These are phyloP conservation scores for Colletotrichum sp. DNA, from an alignment of 2,329 filamentous ascomycete species.

Conservation along the genomic window DNA sequence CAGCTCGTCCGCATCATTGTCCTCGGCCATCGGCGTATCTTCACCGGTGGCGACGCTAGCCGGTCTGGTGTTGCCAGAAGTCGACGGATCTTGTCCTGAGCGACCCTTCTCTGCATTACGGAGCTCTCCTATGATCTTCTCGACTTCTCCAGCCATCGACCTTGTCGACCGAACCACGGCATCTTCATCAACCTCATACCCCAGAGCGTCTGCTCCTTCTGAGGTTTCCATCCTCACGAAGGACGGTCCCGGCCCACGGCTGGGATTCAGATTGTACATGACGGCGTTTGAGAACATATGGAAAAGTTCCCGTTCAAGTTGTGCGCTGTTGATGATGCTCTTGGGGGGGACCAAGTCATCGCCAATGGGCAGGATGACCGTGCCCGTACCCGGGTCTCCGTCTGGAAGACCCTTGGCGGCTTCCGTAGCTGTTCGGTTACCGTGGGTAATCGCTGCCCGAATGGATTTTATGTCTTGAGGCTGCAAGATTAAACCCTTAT, in stretches of 20 bases:
- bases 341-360: slow-evolving; percentile 84
- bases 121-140: slow-evolving; percentile 78
- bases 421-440: slow-evolving; percentile 68
- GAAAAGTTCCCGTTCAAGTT: slow-evolving; percentile 90
- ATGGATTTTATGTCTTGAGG: slow-evolving; percentile 82
- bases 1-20: slow-evolving; percentile 49
- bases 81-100: slow-evolving; percentile 39
- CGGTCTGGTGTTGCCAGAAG: slow-evolving; percentile 31
- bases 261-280: slow-evolving; percentile 93
- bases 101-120: slow-evolving; percentile 72
- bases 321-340: slow-evolving; percentile 90
- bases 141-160: slow-evolving; percentile 89
- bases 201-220: slow-evolving; percentile 51
- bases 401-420: slow-evolving; percentile 66
- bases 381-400: slow-evolving; percentile 60
- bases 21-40: slow-evolving; percentile 47
- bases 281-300: slow-evolving; percentile 98
- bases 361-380: slow-evolving; percentile 70
- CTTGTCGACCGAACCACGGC: slow-evolving; percentile 86
- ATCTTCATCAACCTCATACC: slow-evolving; percentile 78
- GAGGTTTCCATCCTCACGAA: slow-evolving; percentile 53
- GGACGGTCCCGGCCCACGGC: slow-evolving; percentile 69
- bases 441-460: slow-evolving; percentile 75
- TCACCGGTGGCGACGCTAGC: slow-evolving; percentile 45
- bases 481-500: slow-evolving; percentile 74